Conservation (phyloP, 371 early-diverging fungal genomes). For the Zancudomyces culisetae region DNA sequence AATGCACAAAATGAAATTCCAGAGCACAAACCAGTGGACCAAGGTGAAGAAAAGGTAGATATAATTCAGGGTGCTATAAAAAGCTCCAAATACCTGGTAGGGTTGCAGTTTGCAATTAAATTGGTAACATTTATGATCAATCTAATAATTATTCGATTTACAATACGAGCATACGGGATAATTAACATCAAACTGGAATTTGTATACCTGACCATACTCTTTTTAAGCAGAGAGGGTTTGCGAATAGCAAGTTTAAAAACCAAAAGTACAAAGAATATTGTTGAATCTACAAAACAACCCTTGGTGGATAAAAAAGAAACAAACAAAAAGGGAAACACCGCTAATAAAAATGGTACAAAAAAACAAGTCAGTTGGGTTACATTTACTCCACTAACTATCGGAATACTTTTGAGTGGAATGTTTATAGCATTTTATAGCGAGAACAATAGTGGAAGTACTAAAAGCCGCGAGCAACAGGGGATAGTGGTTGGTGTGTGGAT, state of each 20-base stretch:
- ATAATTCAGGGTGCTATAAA: conserved; percentile 31
- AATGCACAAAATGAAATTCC: too few relatives aligned
- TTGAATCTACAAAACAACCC: not conserved
- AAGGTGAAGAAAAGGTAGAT: not conserved
- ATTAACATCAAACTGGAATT: conserved; percentile 74
- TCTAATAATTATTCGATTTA: conserved; percentile 47
- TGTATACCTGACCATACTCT: conserved; percentile 62
- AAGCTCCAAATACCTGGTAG: conserved; percentile 54
- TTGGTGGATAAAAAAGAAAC: not conserved
- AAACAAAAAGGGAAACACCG: too few relatives aligned
- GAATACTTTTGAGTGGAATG: too few relatives aligned
- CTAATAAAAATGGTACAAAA: too few relatives aligned
- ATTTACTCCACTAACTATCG: too few relatives aligned
- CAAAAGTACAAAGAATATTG: too few relatives aligned
- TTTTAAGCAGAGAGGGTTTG: conserved; percentile 78
- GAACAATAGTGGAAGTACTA: too few relatives aligned
- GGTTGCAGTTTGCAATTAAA: conserved; percentile 59
- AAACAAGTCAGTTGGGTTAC: too few relatives aligned
- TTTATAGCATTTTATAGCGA: too few relatives aligned
- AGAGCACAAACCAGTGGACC: not conserved
- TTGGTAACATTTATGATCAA: conserved; percentile 60
- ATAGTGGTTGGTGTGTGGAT: too few relatives aligned
- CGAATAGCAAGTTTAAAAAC: too few relatives aligned
- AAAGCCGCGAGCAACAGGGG: too few relatives aligned
- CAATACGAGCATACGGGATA: conserved; percentile 56